Percentiles rank a stretch among this genome's conserved stretches.
These are phyloP conservation scores for Pythium oligandrum DNA, from an alignment of 352 stramenopile species.

Conservation along the genomic window DNA sequence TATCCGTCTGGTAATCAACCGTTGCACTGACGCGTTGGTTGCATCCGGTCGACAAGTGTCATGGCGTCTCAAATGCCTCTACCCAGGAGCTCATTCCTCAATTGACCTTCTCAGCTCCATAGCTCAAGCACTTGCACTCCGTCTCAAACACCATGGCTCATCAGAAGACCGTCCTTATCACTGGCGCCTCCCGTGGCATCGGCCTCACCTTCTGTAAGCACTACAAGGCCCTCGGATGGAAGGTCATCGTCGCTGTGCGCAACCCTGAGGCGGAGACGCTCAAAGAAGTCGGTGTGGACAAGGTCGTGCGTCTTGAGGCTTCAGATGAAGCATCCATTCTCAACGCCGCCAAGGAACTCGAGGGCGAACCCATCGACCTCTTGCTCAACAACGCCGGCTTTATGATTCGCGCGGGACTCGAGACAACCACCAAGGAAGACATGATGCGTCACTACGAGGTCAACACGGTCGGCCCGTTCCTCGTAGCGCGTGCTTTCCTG, in stretches of 20 bases:
- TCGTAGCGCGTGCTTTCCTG: constrained; percentile 18
- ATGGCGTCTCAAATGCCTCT: too few relatives aligned
- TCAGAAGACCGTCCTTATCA: constrained; percentile 29
- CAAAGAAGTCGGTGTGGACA: constrained; percentile 4
- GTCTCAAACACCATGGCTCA: not conserved
- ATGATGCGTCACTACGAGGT: constrained; percentile 62
- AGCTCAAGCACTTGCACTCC: too few relatives aligned
- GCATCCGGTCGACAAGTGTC: too few relatives aligned
- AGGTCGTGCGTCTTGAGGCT: constrained; percentile 40
- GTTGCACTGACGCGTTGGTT: too few relatives aligned
- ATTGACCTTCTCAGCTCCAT: too few relatives aligned
- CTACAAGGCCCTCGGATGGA: constrained; percentile 22
- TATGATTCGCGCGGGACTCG: constrained; percentile 18
- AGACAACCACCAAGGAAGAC: constrained; percentile 31
- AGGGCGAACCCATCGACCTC: constrained; percentile 44
- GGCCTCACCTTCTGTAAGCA: constrained; percentile 23
- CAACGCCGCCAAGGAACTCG: constrained; percentile 24
- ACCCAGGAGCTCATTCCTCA: too few relatives aligned
- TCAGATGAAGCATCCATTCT: constrained; percentile 37
- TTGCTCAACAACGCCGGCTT: constrained; percentile 64
- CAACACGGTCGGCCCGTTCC: constrained; percentile 53
- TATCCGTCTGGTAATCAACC: too few relatives aligned
- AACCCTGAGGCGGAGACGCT: constrained; percentile 8
- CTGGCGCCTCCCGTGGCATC: constrained; percentile 25
- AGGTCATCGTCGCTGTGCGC: constrained; percentile 22